Base-by-base conservation (phyloP, 1,284 basidiomycete species). In the Leccinum idahoense region DNA sequence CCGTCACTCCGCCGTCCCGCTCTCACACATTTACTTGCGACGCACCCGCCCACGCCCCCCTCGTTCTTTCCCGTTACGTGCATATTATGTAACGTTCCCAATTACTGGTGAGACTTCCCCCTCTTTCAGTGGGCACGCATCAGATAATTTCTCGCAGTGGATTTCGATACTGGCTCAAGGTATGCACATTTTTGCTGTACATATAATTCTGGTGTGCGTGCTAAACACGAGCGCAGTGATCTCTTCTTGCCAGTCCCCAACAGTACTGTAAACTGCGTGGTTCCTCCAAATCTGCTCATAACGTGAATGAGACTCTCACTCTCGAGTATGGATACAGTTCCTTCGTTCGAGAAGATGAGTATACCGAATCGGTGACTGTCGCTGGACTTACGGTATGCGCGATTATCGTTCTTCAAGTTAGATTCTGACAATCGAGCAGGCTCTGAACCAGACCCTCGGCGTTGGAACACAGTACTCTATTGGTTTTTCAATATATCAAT, bases 321-420 rank as follows among this genome's bases (percentile, higher is more conserved):
- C 62, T 75, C 39, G 7, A 57, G 2, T 79, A 73, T 60, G 73
- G 70, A 12, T 75, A 78, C 60, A 72, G 74, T 2, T 72, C 76
- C 3, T 62, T 62, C 6, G 73, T 74, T 39, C 37, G 39, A 1
- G 72, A 75, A 49, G 63, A 71, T 41, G 65, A 75, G 64, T 77
- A 71, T 64, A 62, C 60, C 3, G 78, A 81, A 53, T 71, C 66
- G 5, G 74, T 80, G 10, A 60, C 60, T 5, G 60, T 74, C 18
- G 67, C 65, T 23, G 72, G 71, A 10, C 58, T 63, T 18, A 37
- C 23, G n/a, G 68, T 71, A 49, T 57, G 35, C 76, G 53, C 5
- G 3, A 7, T 29, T 63, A 12, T 35, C 15, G 1, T 49, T 60
- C 26, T 15, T 8, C 10, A 69, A 11, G 2, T n/a, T n/a, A n/a